Base-by-base conservation (phyloP, 805 yeast species). In the Myxozyma sirexii region DNA sequence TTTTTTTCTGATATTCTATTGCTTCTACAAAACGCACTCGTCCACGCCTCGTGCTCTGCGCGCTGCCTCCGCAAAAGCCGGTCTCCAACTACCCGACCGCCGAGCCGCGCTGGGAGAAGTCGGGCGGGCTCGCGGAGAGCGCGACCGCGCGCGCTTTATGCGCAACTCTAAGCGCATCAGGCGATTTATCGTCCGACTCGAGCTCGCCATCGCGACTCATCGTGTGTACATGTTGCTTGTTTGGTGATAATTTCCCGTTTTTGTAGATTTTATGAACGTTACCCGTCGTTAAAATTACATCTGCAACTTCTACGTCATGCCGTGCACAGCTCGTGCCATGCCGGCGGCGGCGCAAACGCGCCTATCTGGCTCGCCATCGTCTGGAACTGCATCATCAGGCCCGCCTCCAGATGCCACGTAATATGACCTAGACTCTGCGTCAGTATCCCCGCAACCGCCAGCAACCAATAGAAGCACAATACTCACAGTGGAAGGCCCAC, bases 391-490 rank as follows among this genome's bases (percentile, higher is more conserved):
- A 72, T 68, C 31, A 65, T 46, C 70, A 91, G 80, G 68, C 97
- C 97, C 75, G 92, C 96, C 67, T 84, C 82, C 74, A 91, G 82
- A 76, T 92, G 97, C 97, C 97, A 91, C 72, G 90, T 92, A 70
- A 90, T 85, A 73, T 90, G 97, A 76, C 97, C 64, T 89, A 27
- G 75, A 88, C 93, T 7, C 35, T 33, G n/a, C 12, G 10, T 26
- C 29, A 29, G n/a, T n/a, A n/a, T n/a, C n/a, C n/a, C n/a, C n/a
- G n/a, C n/a, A n/a, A n/a, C n/a, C n/a, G n/a, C n/a, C n/a, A n/a
- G n/a, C n/a, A n/a, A n/a, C n/a, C n/a, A n/a, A n/a, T n/a, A n/a
- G n/a, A n/a, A n/a, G n/a, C n/a, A 35, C 21, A 10, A 44, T n/a
- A 57, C 64, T 4, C 39, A 74, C 97, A 91, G 72, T 91, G 97